Evolutionary conservation across 176 grass and related monocot genomes (phyloP), one percentile per base, ranked within the genome.

Genomic region (Pharus latifolius): DNA sequence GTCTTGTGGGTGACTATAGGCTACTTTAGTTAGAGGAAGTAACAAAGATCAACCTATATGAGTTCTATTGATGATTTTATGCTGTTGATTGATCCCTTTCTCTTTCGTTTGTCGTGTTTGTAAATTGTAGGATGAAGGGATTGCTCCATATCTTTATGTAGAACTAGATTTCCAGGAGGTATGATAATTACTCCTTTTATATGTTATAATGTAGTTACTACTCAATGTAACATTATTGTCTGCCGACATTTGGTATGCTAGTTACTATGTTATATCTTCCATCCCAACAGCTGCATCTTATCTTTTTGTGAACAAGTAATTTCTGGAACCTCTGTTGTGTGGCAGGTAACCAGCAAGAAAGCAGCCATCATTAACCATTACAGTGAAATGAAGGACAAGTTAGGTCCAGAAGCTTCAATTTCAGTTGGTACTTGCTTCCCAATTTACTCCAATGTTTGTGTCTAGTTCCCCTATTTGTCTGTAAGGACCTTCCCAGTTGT

Each of bases 111-210:
- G 10, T 31, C 83, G 30, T 57, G 56, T 55, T 41, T 73, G 8
- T 37, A 69, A n/a, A 22, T 50, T 69, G 17, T 49, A 98, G 94
- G 89, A 83, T 44, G 94, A 98, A 98, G 89, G 84, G 52, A 83
- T 98, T 72, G 73, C 84, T 43, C 89, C 94, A 3, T 55, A 98
- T 81, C 89, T 93, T 80, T 98, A 90, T 67, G 89, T 98, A 30
- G 94, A 98, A 75, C 63, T 98, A 62, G 94, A 98, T 81, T 98
- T 98, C 69, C 85, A 90, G 67, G 94, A 98, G 94, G 94, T 98
- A 63, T 26, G 40, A 4, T 10, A 43, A 61, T 63, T 63, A 63
- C 47, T 69, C 11, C 17, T 61, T 82, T 74, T n/a, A 27, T 62
- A 28, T 65, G 49, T 51, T 79, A n/a, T 75, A 47, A 67, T 60